Evolutionary conservation across 2,329 filamentous ascomycete species (phyloP).

Genomic region (Alternaria sp.): DNA sequence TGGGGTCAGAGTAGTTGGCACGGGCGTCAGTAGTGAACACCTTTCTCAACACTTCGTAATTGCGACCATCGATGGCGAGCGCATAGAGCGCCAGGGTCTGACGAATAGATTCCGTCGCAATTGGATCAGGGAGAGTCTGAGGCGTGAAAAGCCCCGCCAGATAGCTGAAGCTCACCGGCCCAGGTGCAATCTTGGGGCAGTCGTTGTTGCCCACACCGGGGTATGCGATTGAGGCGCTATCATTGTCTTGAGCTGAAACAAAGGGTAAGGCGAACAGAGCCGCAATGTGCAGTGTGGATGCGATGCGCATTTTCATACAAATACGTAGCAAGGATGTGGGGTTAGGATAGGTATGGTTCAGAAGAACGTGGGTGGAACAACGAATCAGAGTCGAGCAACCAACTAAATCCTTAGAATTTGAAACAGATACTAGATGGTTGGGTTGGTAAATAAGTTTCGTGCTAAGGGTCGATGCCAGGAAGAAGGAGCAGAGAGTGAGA

Average conservation of each 20-base stretch:
- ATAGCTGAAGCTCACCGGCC: background rate
- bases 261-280: background rate
- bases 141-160: background rate
- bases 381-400: conserved; percentile 15
- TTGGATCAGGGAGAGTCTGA: background rate
- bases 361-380: conserved; percentile 15
- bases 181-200: background rate
- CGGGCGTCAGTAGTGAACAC: background rate
- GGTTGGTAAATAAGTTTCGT: background rate
- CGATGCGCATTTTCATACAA: background rate
- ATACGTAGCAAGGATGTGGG: background rate
- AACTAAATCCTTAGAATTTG: background rate
- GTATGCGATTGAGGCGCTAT: background rate
- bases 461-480: background rate
- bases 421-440: background rate
- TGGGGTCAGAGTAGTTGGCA: background rate
- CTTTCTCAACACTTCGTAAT: background rate
- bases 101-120: background rate
- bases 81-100: background rate
- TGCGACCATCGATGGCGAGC: background rate
- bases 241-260: background rate
- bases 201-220: background rate
- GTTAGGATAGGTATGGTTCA: background rate
- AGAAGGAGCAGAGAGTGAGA: background rate
- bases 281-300: background rate